Evolutionary conservation across 306 rosid species (phyloP), one percentile per base, ranked within the genome.

Genomic region (Gastrolobium villosum): DNA sequence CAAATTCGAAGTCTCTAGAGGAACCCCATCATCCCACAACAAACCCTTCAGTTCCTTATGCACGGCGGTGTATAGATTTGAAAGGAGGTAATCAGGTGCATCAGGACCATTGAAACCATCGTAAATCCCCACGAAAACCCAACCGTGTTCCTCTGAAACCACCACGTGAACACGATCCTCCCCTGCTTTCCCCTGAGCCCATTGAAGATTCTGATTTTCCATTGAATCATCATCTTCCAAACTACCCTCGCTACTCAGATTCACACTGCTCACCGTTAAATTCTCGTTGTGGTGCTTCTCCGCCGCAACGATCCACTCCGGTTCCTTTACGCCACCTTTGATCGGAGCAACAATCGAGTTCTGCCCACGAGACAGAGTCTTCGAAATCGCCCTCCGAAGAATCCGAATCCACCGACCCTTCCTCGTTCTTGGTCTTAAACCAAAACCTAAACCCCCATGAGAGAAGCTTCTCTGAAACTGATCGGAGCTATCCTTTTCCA

Each of bases 111-210:
- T 96, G 86, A 96, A 96, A 34, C 99, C 99, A 28, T 96, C 98
- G 45, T 96, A 96, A 65, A 96, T 96, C 61, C 99, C 99, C 2
- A 96, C 98, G 78, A 96, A 96, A 49, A 96, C 98, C 99, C 99
- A 96, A 2, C 98, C 97, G 44, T 91, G 97, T 61, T 96, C 99
- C 68, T 96, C 99, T 0, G 99, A 96, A 13, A 96, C 99, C 5
- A 96, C 98, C 3, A 96, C 98, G 63, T 96, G 99, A 3, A 96
- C 99, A 10, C 98, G 87, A 57, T 96, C 99, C 61, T 96, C 99
- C 72, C 99, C 99, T 37, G 99, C 99, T 84, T 93, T 96, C 28
- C 99, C 99, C 60, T 96, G 99, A 39, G 98, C 98, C 98, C 99
- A 96, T 65, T 96, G 99, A 26, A 96, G 93, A 81, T 96, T 96